Evolutionary conservation across 495 filamentous ascomycete species (phyloP).

Genomic region (Aspergillus conjunctus): DNA sequence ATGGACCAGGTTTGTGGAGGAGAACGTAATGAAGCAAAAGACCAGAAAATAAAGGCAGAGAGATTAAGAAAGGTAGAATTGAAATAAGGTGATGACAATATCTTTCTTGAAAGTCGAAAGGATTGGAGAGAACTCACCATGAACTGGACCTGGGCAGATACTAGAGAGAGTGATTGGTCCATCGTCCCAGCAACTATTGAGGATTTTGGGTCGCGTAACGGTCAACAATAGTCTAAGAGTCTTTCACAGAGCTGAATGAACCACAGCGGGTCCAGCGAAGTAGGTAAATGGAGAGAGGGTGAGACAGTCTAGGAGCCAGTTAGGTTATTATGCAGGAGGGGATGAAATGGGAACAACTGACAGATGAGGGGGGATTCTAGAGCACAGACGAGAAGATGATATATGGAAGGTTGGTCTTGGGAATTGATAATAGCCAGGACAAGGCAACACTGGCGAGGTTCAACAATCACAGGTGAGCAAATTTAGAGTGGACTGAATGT

Average conservation of each 20-base stretch:
- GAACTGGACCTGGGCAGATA: slow-evolving; percentile 59
- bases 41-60: slow-evolving; percentile 2
- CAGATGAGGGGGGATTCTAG: background rate
- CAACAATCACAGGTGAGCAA: slow-evolving; percentile 5
- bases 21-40: background rate
- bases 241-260: slow-evolving; percentile 9
- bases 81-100: background rate
- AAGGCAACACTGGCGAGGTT: slow-evolving; percentile 3
- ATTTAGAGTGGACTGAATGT: slow-evolving; percentile 9
- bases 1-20: background rate
- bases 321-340: background rate
- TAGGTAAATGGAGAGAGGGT: background rate
- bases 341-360: background rate
- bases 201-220: background rate
- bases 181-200: slow-evolving; percentile 29
- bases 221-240: background rate
- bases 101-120: background rate
- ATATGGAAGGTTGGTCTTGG: background rate
- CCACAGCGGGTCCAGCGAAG: background rate
- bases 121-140: slow-evolving; percentile 45
- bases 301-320: background rate
- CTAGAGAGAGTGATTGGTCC: slow-evolving; percentile 52
- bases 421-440: background rate
- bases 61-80: slow-evolving; percentile 5
- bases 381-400: slow-evolving; percentile 3